Conservation (phyloP, 23 red algal species). For the Gracilaria gracilis region DNA sequence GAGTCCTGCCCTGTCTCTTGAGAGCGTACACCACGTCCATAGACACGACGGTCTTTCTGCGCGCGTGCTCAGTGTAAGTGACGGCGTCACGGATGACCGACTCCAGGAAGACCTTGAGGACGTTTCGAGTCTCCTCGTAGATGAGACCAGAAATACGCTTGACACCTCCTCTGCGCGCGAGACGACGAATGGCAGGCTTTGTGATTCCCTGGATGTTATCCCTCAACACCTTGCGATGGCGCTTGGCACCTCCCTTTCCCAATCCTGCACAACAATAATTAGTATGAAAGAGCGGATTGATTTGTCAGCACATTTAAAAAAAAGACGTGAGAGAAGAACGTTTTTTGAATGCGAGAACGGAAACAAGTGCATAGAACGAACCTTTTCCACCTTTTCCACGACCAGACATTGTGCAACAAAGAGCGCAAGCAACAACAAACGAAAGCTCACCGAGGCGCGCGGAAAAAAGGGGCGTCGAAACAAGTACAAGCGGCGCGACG, state of each 20-base stretch:
- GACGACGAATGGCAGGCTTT: constrained; percentile 98
- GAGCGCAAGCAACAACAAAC: background rate
- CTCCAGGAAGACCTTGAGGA: constrained; percentile 98
- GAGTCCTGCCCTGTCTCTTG: constrained; percentile 91
- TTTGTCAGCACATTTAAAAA: background rate
- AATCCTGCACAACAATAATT: constrained; percentile 88
- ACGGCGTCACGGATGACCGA: constrained; percentile 95
- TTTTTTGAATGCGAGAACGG: too few species aligned
- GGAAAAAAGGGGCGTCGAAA: background rate
- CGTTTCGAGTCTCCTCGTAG: constrained; percentile 99
- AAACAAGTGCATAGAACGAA: background rate
- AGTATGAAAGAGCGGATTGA: background rate
- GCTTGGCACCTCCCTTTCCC: constrained; percentile 99
- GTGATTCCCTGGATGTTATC: constrained; percentile 99
- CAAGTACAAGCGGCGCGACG: too few species aligned
- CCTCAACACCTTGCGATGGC: constrained; percentile 97
- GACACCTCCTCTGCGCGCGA: constrained; percentile 96
- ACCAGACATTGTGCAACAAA: constrained; percentile 30
- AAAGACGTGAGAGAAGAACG: background rate
- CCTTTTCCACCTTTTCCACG: constrained; percentile 71
- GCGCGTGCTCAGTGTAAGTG: constrained; percentile 98
- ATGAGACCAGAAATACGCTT: constrained; percentile 99
- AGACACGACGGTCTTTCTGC: constrained; percentile 93
- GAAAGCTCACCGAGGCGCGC: background rate
- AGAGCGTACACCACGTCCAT: constrained; percentile 99